A percentile compares a stretch with the other conserved stretches of the same genome.
phyloP scores from a whole-genome alignment of 352 stramenopile genomes.

The Globisporangium cystogenes region DNA sequence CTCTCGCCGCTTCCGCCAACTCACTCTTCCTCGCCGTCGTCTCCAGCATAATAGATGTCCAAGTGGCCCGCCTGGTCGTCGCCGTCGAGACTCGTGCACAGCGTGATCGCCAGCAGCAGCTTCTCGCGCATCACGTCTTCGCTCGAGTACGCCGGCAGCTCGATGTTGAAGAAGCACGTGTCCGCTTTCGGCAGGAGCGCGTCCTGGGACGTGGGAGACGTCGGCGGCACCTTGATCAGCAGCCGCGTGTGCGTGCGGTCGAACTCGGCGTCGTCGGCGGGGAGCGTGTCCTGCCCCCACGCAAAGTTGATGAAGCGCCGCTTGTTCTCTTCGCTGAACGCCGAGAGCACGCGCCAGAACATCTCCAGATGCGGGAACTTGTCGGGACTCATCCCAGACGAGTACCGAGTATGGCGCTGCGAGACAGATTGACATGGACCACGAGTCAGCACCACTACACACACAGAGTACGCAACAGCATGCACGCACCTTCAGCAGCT shows the following conservation, averaged over 20 bases:
- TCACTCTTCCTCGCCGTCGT: constrained; percentile 50
- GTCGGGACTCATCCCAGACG: constrained; percentile 67
- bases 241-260: constrained; percentile 69
- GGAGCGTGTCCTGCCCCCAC: constrained; percentile 77
- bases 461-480: constrained; percentile 18
- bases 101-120: constrained; percentile 62
- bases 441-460: constrained; percentile 2
- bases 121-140: constrained; percentile 67
- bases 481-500: constrained; percentile 54
- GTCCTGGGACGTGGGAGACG: constrained; percentile 36
- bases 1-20: too few species aligned
- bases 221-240: constrained; percentile 58
- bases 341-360: constrained; percentile 64
- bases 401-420: constrained; percentile 71
- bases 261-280: constrained; percentile 74
- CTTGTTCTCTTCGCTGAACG: constrained; percentile 72
- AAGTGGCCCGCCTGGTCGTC: constrained; percentile 64
- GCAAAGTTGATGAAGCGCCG: constrained; percentile 83
- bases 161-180: constrained; percentile 86
- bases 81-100: constrained; percentile 80
- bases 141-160: constrained; percentile 70
- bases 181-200: constrained; percentile 66
- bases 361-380: constrained; percentile 66
- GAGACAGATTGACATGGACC: constrained; percentile 31
- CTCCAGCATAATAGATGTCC: constrained; percentile 67